Evolutionary conservation across 495 filamentous ascomycete species (phyloP).

Genomic region (Aspergillus leporis): DNA sequence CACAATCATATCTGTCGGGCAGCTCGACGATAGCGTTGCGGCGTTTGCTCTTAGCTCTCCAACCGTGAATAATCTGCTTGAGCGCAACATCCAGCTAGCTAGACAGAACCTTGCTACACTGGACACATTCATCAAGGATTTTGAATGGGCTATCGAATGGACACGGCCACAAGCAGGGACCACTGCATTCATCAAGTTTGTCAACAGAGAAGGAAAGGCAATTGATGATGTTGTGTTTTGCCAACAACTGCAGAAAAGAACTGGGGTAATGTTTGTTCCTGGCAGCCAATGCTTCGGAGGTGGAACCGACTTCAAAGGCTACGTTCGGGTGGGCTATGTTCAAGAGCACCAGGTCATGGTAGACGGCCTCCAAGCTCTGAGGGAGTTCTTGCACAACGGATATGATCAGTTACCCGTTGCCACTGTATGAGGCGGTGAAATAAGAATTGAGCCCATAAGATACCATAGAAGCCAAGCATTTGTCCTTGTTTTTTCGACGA

Average conservation of each 20-base stretch:
- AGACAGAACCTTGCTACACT: slow-evolving; percentile 62
- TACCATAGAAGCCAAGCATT: not conserved
- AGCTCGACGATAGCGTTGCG: slow-evolving; percentile 74
- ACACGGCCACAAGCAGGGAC: slow-evolving; percentile 72
- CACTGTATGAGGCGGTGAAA: not conserved
- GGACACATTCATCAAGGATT: slow-evolving; percentile 59
- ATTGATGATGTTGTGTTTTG: slow-evolving; percentile 70
- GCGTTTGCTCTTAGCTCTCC: slow-evolving; percentile 60
- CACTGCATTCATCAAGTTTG: slow-evolving; percentile 69
- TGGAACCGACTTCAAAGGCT: slow-evolving; percentile 66
- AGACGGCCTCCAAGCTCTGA: slow-evolving; percentile 55
- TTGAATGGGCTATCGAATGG: slow-evolving; percentile 59
- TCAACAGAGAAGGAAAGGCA: slow-evolving; percentile 48
- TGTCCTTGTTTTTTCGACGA: not conserved
- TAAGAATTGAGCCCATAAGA: not conserved
- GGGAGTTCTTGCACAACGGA: slow-evolving; percentile 56
- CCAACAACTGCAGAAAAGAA: slow-evolving; percentile 59
- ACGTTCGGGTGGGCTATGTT: slow-evolving; percentile 71
- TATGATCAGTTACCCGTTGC: slow-evolving; percentile 37
- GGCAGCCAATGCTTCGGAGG: slow-evolving; percentile 68
- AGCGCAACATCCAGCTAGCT: slow-evolving; percentile 63
- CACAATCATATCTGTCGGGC: slow-evolving; percentile 76
- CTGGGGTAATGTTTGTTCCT: slow-evolving; percentile 69
- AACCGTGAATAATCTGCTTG: slow-evolving; percentile 59
- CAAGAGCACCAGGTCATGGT: slow-evolving; percentile 9